Base-by-base conservation (phyloP, 371 early-diverging fungal genomes). In the Neoconidiobolus thromboides region DNA sequence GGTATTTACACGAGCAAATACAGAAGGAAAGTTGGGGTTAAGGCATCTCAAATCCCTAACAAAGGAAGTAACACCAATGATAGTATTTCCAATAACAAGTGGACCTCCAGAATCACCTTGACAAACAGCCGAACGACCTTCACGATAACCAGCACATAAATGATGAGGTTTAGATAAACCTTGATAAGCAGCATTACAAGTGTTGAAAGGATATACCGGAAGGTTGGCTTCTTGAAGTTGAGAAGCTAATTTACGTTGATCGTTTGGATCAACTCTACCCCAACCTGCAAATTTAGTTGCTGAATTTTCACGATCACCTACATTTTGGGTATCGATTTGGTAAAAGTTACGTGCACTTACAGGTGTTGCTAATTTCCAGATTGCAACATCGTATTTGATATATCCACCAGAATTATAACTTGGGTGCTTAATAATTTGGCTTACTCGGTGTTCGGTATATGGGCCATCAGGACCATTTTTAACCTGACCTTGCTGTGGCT, bases 81-180 rank as follows among this genome's bases (percentile, higher is more conserved):
- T 14, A 39, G 56, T 55, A 48, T 57, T 43, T 5, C 38, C 47
- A 37, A 47, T 10, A 2, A 57, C 36, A 5, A 57, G 2, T 2
- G 57, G 57, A 46, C 57, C 48, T 37, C 57, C 57, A 6, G 43
- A 43, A 48, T 57, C 57, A 1, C 57, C 57, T 48, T 47, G 44
- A 36, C 57, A 57, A 36, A 37, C 47, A 38, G n/a, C 2, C 2
- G 5, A 5, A 7, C 57, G 47, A 38, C 47, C 47, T 2, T 38
- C 36, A 2, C 1, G 3, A 12, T n/a, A 14, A 46, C 47, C 2
- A 46, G 36, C 44, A 46, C 57, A 57, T 3, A 57, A 26, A 1
- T 47, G 41, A 15, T 26, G 26, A 26, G 26, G 26, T 26, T 26
- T 26, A 26, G 26, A 26, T 26, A 26, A 26, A 26, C 26, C 26